phyloP scores from a whole-genome alignment of 169 alveolate species.

The Babesia bovis region DNA sequence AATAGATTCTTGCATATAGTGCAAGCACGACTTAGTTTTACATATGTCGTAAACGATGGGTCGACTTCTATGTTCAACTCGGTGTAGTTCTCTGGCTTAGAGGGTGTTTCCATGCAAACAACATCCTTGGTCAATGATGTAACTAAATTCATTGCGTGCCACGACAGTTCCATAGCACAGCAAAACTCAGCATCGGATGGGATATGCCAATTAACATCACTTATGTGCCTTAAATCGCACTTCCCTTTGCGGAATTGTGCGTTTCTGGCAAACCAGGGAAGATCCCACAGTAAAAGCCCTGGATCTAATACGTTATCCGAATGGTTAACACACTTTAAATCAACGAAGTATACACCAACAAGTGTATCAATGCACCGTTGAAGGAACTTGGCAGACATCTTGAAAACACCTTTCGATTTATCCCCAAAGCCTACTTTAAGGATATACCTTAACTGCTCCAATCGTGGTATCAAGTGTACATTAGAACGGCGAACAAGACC shows the following conservation, averaged over 20 bases:
- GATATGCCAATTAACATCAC: conserved; percentile 28
- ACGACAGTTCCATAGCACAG: conserved; percentile 4
- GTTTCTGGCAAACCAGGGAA: conserved; percentile 44
- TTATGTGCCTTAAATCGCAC: conserved; percentile 13
- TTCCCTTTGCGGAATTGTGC: conserved; percentile 17
- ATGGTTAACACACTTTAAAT: not conserved
- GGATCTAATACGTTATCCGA: conserved; percentile 14
- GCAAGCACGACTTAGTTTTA: conserved; percentile 21
- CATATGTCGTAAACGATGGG: not conserved
- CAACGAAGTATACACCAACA: conserved; percentile 28
- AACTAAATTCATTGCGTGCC: not conserved
- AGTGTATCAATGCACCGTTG: conserved; percentile 33
- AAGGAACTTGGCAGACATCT: conserved; percentile 35
- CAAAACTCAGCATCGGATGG: conserved; percentile 9
- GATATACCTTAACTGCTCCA: conserved; percentile 1
- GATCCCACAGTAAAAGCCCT: conserved; percentile 32
- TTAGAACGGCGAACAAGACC: conserved; percentile 38
- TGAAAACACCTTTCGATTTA: conserved; percentile 41
- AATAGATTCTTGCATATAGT: conserved; percentile 2
- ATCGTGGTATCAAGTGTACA: conserved; percentile 11
- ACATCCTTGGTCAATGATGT: not conserved
- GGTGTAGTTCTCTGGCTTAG: conserved; percentile 7
- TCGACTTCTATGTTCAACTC: not conserved
- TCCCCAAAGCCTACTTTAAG: conserved; percentile 33
- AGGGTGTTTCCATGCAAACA: not conserved